Conservation (phyloP, 306 rosid species). For the Phaseolus lunatus region DNA sequence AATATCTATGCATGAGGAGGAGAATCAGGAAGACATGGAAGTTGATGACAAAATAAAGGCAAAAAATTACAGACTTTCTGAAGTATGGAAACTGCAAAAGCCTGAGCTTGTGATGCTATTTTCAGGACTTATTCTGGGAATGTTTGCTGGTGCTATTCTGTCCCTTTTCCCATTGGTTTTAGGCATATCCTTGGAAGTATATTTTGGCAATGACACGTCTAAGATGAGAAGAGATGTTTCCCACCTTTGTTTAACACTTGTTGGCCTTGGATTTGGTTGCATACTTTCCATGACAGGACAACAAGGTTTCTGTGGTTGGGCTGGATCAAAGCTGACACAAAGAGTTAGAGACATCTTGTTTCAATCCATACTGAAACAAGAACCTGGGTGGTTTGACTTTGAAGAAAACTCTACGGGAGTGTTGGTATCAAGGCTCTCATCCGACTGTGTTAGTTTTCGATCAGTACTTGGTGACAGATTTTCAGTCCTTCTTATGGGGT, state of each 20-base stretch:
- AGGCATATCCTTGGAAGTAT: conserved; percentile 69
- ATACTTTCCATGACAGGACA: conserved; percentile 86
- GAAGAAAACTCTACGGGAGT: conserved; percentile 81
- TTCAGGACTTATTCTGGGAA: conserved; percentile 71
- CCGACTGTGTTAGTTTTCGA: conserved; percentile 70
- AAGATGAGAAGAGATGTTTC: conserved; percentile 59
- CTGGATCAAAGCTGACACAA: conserved; percentile 84
- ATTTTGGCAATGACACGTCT: conserved; percentile 50
- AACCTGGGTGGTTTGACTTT: conserved; percentile 95
- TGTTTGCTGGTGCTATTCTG: conserved; percentile 82
- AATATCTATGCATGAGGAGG: conserved; percentile 46
- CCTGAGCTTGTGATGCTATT: conserved; percentile 66
- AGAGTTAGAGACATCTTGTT: conserved; percentile 81
- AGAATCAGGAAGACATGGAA: conserved; percentile 47
- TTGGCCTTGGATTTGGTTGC: conserved; percentile 85
- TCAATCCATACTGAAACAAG: conserved; percentile 83
- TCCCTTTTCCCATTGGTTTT: conserved; percentile 76
- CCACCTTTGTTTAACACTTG: conserved; percentile 66
- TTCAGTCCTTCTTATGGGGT: conserved; percentile 89
- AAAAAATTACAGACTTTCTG: conserved; percentile 55
- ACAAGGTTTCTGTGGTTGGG: conserved; percentile 95
- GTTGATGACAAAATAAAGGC: conserved; percentile 47
- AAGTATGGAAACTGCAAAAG: conserved; percentile 75
- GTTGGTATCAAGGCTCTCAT: conserved; percentile 78
- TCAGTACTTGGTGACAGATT: conserved; percentile 77